A percentile compares a stretch with the other conserved stretches of the same genome.
Conservation (phyloP, 176 grass and related monocot species). For the Thalia dealbata region DNA sequence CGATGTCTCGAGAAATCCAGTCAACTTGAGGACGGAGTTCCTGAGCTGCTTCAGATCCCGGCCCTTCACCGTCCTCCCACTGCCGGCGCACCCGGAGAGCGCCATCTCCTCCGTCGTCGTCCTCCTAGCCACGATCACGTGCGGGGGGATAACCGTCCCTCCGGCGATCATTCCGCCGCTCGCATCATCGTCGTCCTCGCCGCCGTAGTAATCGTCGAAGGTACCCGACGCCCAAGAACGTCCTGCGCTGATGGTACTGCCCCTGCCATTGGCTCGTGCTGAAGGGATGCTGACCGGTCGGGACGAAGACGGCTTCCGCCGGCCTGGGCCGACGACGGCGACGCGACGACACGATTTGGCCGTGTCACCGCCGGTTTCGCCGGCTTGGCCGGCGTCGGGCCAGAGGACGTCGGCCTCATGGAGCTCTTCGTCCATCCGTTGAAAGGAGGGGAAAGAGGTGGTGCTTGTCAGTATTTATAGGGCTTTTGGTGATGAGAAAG, state of each 20-base stretch:
- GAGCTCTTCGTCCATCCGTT: slow-evolving; percentile 18
- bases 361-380: background rate
- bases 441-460: no score
- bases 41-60: slow-evolving; percentile 39
- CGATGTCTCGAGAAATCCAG: slow-evolving; percentile 39
- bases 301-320: background rate
- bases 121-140: slow-evolving; percentile 19
- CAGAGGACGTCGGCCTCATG: slow-evolving; percentile 34
- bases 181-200: background rate
- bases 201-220: background rate
- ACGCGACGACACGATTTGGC: no score
- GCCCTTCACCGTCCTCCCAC: slow-evolving; percentile 56
- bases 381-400: slow-evolving; percentile 6
- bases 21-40: slow-evolving; percentile 43
- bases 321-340: no score
- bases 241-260: no score
- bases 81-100: slow-evolving; percentile 35
- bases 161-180: background rate
- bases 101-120: slow-evolving; percentile 9
- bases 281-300: background rate
- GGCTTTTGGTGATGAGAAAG: no score
- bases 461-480: no score
- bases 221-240: background rate
- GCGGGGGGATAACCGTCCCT: slow-evolving; percentile 29
- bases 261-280: no score